Evolutionary conservation across 805 yeast genomes (phyloP), one percentile per base, ranked within the genome.

Genomic region (Scheffersomyces coipomensis): DNA sequence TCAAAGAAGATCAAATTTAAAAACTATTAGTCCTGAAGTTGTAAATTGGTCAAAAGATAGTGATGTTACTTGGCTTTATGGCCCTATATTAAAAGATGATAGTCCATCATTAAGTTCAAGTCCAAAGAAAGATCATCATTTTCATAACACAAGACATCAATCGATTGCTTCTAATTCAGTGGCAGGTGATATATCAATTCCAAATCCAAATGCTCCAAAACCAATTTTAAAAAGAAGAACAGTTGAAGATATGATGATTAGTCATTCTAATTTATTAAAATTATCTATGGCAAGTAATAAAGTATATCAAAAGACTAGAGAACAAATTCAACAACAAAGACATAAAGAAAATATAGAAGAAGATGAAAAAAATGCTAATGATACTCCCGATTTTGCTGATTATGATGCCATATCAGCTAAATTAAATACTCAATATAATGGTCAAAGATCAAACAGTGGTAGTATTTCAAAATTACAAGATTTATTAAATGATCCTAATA

Each of bases 41-140:
- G 86, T 93, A 34, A 91, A 93, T 61, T 93, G 99, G 99, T 81
- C 88, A 32, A 93, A 95, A 64, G 99, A 93, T 53, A 83, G 85
- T 42, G 99, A 93, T 60, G 97, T 93, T 9, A 89, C 97, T 1
- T 93, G 99, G 99, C 75, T 93, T 11, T 93, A 91, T 64, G 99
- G 99, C 1, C 99, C 99, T 0, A 68, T 81, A 18, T 71, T 78
- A 40, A 72, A 71, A 41, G 81, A 76, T 39, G 69, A 66, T 21
- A 62, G 55, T 25, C 45, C 48, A 30, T 13, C 17, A 22, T 26
- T 29, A 8, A 15, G 19, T 16, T 9, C 25, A 32, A 3, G 24
- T 17, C 12, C 23, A 17, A 9, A 8, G 2, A 16, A 22, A 11
- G 37, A 36, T n/a, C 38, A 16, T 5, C 33, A 33, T 26, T 26